Base-by-base conservation (phyloP, 768 basidiomycete species). In the Podaxis pistillaris region DNA sequence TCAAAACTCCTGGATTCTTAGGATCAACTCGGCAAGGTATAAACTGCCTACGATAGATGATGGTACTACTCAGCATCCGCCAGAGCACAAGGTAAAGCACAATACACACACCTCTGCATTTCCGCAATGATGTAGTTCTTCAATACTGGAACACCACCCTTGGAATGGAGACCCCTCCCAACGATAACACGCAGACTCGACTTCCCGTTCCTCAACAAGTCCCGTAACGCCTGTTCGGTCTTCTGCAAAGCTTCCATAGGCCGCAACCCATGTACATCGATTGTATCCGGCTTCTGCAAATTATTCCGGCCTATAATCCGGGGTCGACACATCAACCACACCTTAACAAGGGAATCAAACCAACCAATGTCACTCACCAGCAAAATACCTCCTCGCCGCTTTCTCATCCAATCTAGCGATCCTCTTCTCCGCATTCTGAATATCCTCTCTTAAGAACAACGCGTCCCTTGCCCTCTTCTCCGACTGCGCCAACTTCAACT, bases 131-230 rank as follows among this genome's bases (percentile, higher is more conserved):
- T 86, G 1, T 89, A 90, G 12, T 90, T 88, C 70, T 91, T 94
- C 68, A 98, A 77, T 71, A 92, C 92, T 1, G 93, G 88, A 9
- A 84, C 78, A 53, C 87, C 83, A 4, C 81, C 77, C 4, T 79
- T 73, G 2, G 91, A 94, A 74, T 98, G 96, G 37, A 90, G 72
- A 2, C 96, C 96, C 71, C 93, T 95, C 19, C 92, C 92, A 1
- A 82, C 81, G 65, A 85, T 83, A 2, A 85, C 78, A 8, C 71
- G 71, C 38, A 85, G 68, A 4, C 69, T 68, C 1, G 69, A 65
- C 4, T 74, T 65, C 9, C 75, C 78, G 53, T 72, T 71, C 41
- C 65, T 65, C 52, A 78, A 67, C 3, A 78, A 75, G 4, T 78
- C 71, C 7, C 78, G 71, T 47, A 85, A 72, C 0, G 80, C 77